Percentiles rank a stretch among this genome's conserved stretches.
These are phyloP conservation scores for Linum trigynum DNA, from an alignment of 345 rosid species.

Conservation along the genomic window DNA sequence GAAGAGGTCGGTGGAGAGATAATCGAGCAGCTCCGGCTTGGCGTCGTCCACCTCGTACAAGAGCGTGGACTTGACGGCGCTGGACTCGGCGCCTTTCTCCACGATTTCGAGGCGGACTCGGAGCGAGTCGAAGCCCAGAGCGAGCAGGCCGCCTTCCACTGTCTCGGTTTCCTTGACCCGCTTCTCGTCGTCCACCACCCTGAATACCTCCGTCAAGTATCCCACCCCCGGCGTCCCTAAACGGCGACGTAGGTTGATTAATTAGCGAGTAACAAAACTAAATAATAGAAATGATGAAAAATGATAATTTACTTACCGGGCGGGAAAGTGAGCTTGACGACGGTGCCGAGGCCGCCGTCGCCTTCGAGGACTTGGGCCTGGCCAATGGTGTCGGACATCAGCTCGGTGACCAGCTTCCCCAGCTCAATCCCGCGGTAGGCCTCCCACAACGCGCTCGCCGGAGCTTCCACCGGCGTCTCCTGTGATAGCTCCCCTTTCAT, in stretches of 20 bases:
- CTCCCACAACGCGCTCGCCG: not conserved
- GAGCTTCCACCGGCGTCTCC: not conserved
- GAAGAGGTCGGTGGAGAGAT: conserved; percentile 11
- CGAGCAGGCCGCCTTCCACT: conserved; percentile 27
- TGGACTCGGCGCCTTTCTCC: conserved; percentile 27
- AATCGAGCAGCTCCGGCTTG: conserved; percentile 13
- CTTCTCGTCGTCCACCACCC: conserved; percentile 23
- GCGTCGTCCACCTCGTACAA: conserved; percentile 30
- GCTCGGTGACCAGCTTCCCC: not conserved
- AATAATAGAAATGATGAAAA: no score
- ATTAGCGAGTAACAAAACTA: no score
- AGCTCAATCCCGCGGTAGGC: not conserved
- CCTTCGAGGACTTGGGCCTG: not conserved
- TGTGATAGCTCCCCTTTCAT: not conserved
- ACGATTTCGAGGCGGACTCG: conserved; percentile 22
- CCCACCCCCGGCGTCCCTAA: conserved; percentile 26
- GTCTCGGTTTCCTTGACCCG: conserved; percentile 30
- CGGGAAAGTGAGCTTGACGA: conserved; percentile 1
- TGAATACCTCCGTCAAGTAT: conserved; percentile 23
- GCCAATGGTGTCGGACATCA: not conserved
- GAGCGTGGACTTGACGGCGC: conserved; percentile 15
- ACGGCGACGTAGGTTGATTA: not conserved
- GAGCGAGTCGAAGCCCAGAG: conserved; percentile 17
- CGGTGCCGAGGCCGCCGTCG: not conserved
- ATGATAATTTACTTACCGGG: not conserved